Evolutionary conservation across 75 land plant genomes (phyloP), one percentile per base, ranked within the genome.

Genomic region (Selaginella moellendorffii): DNA sequence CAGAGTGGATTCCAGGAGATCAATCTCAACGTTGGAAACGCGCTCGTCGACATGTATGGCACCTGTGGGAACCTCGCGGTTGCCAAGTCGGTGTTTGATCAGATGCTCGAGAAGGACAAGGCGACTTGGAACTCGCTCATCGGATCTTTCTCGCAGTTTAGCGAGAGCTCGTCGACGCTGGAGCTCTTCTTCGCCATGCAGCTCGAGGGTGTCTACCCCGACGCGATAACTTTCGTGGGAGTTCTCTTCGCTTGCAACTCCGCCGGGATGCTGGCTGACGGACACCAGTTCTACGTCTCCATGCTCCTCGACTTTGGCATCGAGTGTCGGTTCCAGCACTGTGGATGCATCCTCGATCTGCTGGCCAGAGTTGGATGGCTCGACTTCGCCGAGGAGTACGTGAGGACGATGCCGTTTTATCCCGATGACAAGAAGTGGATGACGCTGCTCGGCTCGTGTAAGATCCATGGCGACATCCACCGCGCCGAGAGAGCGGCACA

Each of bases 291-390:
- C 24, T 56, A 21, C 24, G 59, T 8, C n/a, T 56, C 59, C 8
- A 56, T 56, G 21, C 5, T 8, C n/a, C 8, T 2, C 8, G 24
- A 21, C 24, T 56, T 21, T 24, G 19, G 19, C 8, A 8, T 56
- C 21, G 5, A 5, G 2, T 8, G 2, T 8, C 21, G 59, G 24
- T 56, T 24, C 21, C 23, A 56, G 24, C 59, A 56, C 24, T 56
- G 24, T 56, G 59, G 59, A 8, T 56, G 59, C 59, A 8, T 56
- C 23, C 21, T 56, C n/a, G 59, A 56, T n/a, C 19, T 56, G 59
- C n/a, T 56, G 8, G 21, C 17, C 21, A 19, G 59, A 21, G 59
- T 24, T 2, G 59, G 59, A 8, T 56, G 59, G 59, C 59, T 56
- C 9, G 59, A 56, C 9, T 19, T 8, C 9, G 59, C 59, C 46